Base-by-base conservation (phyloP, 2,329 filamentous ascomycete species). In the Thelonectria blattea region DNA sequence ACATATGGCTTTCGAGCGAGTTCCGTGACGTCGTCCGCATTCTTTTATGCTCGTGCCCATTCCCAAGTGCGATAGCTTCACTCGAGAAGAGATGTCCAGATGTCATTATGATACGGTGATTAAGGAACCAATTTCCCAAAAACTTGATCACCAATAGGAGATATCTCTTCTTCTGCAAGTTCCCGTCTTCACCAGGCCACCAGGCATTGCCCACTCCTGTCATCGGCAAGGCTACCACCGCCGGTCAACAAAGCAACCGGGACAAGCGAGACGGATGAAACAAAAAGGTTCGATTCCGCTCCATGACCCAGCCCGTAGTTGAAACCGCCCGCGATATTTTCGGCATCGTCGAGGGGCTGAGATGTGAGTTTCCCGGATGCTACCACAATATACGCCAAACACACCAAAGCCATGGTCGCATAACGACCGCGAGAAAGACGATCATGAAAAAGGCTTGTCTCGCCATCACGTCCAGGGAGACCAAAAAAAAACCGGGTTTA, bases 221-320 rank as follows among this genome's bases (percentile, higher is more conserved):
- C 20, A 32, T 41, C 9, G 17, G 8, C 8, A 11, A 18, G 30
- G 12, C 27, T 41, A n/a, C 34, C 34, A 43, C 27, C 18, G 30
- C 34, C 15, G 34, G 48, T 52, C 52, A 43, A 60, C 58, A 17
- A 56, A 60, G 52, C 48, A 60, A 60, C 48, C 52, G 37, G 47
- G 17, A 17, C 56, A 52, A 45, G 52, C 48, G 52, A 55, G 27
- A 52, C 56, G 20, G 18, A 37, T 60, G 58, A 60, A 60, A 60
- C 58, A 27, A 30, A n/a, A 20, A 52, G 32, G 42, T 51, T 51
- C 46, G 39, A 47, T 48, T 34, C n/a, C n/a, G n/a, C n/a, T n/a
- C n/a, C 41, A 52, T 49, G 47, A 18, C 18, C 32, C 41, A 7
- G 14, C 34, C 48, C 39, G 22, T 48, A 30, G 15, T 41, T 32